A percentile compares a stretch with the other conserved stretches of the same genome.
These are phyloP conservation scores for Hyphopichia wangnamkhiaoensis DNA, from an alignment of 1,139 yeast genomes.

Conservation along the genomic window DNA sequence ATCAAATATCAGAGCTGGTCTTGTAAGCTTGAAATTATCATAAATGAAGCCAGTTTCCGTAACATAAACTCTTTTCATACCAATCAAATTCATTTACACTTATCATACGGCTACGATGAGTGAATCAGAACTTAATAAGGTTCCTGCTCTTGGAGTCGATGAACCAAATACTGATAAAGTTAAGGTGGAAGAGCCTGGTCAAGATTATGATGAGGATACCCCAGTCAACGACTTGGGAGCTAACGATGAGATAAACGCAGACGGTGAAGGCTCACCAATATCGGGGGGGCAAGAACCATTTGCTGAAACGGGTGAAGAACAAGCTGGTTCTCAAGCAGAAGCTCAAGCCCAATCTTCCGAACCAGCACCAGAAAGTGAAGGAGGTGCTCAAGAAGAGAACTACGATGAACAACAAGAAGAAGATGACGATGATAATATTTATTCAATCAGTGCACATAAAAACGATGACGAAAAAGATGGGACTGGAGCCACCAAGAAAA, in stretches of 20 bases:
- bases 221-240: not conserved
- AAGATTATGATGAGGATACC: not conserved
- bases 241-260: conserved; percentile 6
- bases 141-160: not conserved
- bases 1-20: too few relatives aligned
- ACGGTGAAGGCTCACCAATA: conserved; percentile 4
- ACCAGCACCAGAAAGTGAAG: conserved; percentile 18
- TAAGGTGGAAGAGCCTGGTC: conserved; percentile 6
- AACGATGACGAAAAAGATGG: conserved; percentile 14
- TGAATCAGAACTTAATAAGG: not conserved
- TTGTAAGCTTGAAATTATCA: too few relatives aligned
- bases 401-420: conserved; percentile 11
- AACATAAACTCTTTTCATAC: too few relatives aligned
- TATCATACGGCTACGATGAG: conserved; percentile 1
- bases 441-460: conserved; percentile 35
- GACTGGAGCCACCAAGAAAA: conserved; percentile 37
- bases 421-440: conserved; percentile 31
- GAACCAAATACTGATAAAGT: not conserved
- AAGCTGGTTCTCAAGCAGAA: conserved; percentile 12
- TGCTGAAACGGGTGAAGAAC: conserved; percentile 10
- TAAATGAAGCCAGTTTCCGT: too few relatives aligned
- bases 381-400: conserved; percentile 20
- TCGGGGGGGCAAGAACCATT: conserved; percentile 11
- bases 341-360: conserved; percentile 9
- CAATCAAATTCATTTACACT: too few relatives aligned